Evolutionary conservation across 2,329 filamentous ascomycete genomes (phyloP), one percentile per base, ranked within the genome.

Genomic region (Exutisphaerella laricina): DNA sequence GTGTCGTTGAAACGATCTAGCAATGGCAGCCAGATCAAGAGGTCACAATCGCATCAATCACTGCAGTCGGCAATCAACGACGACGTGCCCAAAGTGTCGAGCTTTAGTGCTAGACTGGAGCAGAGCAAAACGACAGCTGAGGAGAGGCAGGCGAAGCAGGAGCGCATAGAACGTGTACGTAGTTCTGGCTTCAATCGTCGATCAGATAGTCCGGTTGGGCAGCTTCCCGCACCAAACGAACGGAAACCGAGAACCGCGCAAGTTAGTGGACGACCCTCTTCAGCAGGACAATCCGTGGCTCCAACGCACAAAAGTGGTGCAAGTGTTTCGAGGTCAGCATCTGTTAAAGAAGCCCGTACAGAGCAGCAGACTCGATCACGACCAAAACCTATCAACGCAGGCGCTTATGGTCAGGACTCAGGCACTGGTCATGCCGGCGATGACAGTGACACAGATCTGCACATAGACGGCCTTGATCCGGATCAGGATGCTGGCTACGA

Each of bases 91-190:
- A 53, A 32, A 21, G 43, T 47, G 7, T 46, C 79, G 55, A 74
- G 79, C 41, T 98, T 97, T 65, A 95, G 85, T 59, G 88, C 97
- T 64, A 76, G 89, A 34, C 77, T 98, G 48, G 82, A 85, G 1
- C 80, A 85, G 37, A 82, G 80, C 26, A 78, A 68, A 45, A 54
- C 56, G 17, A 64, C 64, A 31, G 66, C 69, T 12, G 64, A 66
- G 29, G 64, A 69, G 43, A 62, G 63, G 16, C 62, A 71, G 44
- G 69, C 66, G 9, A 72, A 69, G 49, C 60, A 69, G 13, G 60
- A 66, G 1, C 65, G 67, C 13, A 64, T 73, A 3, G 63, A 69
- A 48, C 60, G 64, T 35, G 56, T 65, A 10, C 61, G 71, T 45
- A 69, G 65, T 23, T 55, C 55, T 43, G 61, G 56, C 2, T 65